Conservation (phyloP, 139 green algal genomes). For the Coelastrella sp. region DNA sequence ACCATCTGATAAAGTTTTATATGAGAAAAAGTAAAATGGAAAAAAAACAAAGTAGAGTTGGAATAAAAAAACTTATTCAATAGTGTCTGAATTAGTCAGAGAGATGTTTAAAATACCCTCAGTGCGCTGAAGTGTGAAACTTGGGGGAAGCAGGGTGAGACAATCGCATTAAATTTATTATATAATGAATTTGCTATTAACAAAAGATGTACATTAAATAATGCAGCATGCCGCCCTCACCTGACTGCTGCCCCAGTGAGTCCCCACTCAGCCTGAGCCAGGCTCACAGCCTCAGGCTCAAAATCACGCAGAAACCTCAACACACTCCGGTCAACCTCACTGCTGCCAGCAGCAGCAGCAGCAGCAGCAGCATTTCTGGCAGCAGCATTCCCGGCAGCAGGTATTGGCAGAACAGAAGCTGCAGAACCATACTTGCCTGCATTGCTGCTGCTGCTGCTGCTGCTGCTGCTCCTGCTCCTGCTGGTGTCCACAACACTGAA, state of each 20-base stretch:
- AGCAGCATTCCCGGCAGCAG: neutral
- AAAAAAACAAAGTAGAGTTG: no score
- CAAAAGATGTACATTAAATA: neutral
- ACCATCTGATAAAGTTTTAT: no score
- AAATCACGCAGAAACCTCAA: slow-evolving; percentile 29
- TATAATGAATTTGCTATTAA: neutral
- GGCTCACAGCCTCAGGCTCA: neutral
- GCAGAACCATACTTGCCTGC: neutral
- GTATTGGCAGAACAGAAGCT: neutral
- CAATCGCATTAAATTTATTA: neutral
- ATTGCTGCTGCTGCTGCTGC: slow-evolving; percentile 32
- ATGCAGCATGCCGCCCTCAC: neutral
- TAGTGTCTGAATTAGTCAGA: no score
- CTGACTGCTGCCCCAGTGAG: neutral
- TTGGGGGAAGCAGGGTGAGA: no score
- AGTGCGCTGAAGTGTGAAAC: no score
- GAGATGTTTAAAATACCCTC: no score
- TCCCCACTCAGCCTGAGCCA: neutral
- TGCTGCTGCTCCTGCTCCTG: neutral
- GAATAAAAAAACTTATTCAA: no score
- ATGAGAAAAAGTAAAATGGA: no score
- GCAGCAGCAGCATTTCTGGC: neutral
- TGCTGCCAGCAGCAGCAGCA: neutral
- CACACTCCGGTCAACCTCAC: no score
- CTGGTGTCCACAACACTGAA: neutral